A percentile compares a stretch with the other conserved stretches of the same genome.
Evolutionary conservation across 139 green algal genomes (phyloP).

Genomic region (Chlorella sorokiniana): DNA sequence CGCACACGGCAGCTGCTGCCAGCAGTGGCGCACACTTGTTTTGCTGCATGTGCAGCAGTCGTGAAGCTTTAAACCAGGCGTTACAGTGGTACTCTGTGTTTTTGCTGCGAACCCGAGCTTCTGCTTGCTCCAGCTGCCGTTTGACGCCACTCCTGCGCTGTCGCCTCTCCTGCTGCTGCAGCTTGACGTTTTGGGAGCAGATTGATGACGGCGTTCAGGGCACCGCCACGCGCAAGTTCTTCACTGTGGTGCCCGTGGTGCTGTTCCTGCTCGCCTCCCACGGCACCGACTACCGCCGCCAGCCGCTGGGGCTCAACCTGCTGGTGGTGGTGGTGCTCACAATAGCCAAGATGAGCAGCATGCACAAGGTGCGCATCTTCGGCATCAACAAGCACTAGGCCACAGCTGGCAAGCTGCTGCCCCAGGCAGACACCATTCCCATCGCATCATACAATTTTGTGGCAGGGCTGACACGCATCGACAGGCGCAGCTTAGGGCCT

Average conservation of each 20-base stretch:
- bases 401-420: neutral
- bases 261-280: conserved; percentile 88
- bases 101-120: neutral
- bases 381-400: conserved; percentile 77
- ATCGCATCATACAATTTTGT: too few species aligned
- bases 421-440: neutral
- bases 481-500: too few species aligned
- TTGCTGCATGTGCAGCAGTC: too few species aligned
- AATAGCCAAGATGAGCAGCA: conserved; percentile 82
- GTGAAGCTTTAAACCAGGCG: too few species aligned
- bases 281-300: conserved; percentile 80
- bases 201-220: conserved; percentile 68
- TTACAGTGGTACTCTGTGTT: too few species aligned
- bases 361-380: conserved; percentile 87
- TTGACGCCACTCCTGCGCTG: neutral
- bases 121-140: neutral
- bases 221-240: conserved; percentile 88
- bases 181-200: conserved; percentile 92
- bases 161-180: conserved; percentile 3
- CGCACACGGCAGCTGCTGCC: neutral
- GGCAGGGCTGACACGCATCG: too few species aligned
- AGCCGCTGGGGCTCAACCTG: conserved; percentile 87
- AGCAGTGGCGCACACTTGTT: too few species aligned
- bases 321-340: conserved; percentile 78
- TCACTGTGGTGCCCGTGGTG: conserved; percentile 81